A percentile compares a stretch with the other conserved stretches of the same genome.
Evolutionary conservation across 1,284 basidiomycete species (phyloP).

Genomic region (Leccinum angustisporum): DNA sequence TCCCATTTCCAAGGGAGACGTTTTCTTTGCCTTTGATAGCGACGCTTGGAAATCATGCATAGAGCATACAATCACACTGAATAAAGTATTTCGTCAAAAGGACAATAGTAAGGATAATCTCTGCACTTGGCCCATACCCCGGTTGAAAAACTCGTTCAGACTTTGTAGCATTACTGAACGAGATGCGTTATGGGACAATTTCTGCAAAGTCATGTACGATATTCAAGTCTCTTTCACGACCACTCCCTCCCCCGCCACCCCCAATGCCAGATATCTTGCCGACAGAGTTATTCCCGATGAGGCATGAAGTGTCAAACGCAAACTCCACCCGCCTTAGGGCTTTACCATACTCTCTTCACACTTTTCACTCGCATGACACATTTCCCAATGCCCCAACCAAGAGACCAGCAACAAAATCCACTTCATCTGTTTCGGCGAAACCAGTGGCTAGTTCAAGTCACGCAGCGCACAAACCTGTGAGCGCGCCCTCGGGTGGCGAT

Average conservation of each 20-base stretch:
- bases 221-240: constrained; percentile 49
- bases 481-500: constrained; percentile 14
- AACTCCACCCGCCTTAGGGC: constrained; percentile 36
- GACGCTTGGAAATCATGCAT: constrained; percentile 71
- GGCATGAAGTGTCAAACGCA: constrained; percentile 37
- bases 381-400: constrained; percentile 25
- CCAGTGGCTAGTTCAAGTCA: background rate
- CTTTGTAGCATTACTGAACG: constrained; percentile 69
- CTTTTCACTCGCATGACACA: constrained; percentile 35
- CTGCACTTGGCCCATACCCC: background rate
- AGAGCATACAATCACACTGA: constrained; percentile 68
- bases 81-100: constrained; percentile 70
- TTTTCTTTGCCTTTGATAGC: constrained; percentile 76
- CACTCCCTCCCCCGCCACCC: constrained; percentile 23
- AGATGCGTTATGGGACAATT: constrained; percentile 62
- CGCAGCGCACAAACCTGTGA: constrained; percentile 14
- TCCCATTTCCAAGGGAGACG: constrained; percentile 52
- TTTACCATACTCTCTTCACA: constrained; percentile 25
- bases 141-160: constrained; percentile 35
- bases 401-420: constrained; percentile 3
- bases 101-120: constrained; percentile 40
- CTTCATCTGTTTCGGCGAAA: background rate
- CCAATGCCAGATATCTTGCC: constrained; percentile 34
- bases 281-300: constrained; percentile 40
- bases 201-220: constrained; percentile 29